Evolutionary conservation across 2,329 filamentous ascomycete genomes (phyloP), one percentile per base, ranked within the genome.

Genomic region (Calycina marina): DNA sequence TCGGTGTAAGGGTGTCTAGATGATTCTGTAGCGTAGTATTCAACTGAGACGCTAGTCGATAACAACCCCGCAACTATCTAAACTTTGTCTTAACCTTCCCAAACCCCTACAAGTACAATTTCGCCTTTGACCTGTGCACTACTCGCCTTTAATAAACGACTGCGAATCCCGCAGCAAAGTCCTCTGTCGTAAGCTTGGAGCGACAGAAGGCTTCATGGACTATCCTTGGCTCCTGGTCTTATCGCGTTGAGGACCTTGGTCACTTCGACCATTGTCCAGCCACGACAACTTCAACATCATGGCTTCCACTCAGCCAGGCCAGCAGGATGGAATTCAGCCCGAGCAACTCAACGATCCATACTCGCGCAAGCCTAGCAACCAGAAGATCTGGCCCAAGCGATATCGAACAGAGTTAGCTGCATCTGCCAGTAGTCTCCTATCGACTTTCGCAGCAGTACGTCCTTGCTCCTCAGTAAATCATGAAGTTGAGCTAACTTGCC

Each of bases 341-440:
- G 35, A 39, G 24, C 31, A 24, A 15, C 32, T 29, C 18, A 35
- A 26, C 20, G 28, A 36, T 20, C 32, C 37, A 26, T 32, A 36
- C 16, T 15, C 34, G 18, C 31, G 14, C 15, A 38, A 29, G 29
- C 39, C 30, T 35, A 35, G 33, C 32, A 25, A 42, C 24, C 40
- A 59, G 30, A 66, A 61, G 48, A 53, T 50, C 48, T 77, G 77
- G 61, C 63, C 78, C 49, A 85, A 83, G 60, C 69, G 67, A 44
- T 88, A 90, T 56, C 71, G 80, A 43, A 86, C 78, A 30, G 79
- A 88, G 58, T 73, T 90, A 43, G 73, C 81, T 39, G 82, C 83
- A 27, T 80, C 76, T 56, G 65, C 73, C 24, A 80, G 77, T 51
- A 86, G 78, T 55, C 65, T 86, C 43, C 64, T 88, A 35, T 84